Conservation (phyloP, 345 rosid species). For the Rhizophora mangle region DNA sequence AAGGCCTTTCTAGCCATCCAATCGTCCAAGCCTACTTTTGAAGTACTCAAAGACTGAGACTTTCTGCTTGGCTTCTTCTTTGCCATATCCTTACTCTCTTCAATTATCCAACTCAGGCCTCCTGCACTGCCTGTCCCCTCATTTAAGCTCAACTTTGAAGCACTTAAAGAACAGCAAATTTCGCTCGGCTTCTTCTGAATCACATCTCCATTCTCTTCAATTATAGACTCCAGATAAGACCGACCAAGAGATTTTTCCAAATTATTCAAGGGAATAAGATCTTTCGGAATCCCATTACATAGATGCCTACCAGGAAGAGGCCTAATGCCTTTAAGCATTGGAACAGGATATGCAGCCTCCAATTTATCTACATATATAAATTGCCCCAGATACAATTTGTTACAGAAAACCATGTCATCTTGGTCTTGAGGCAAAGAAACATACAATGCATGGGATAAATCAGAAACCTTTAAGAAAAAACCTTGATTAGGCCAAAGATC, state of each 20-base stretch:
- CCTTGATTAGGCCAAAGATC: constrained; percentile 80
- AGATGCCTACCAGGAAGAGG: constrained; percentile 57
- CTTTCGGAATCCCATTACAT: constrained; percentile 42
- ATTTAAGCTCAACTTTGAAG: constrained; percentile 1
- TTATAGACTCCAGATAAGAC: constrained; percentile 25
- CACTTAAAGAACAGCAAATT: constrained; percentile 23
- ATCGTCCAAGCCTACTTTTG: constrained; percentile 12
- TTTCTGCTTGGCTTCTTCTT: constrained; percentile 4
- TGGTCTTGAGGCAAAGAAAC: constrained; percentile 64
- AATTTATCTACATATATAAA: constrained; percentile 48
- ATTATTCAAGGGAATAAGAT: constrained; percentile 45
- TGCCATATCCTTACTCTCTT: constrained; percentile 1
- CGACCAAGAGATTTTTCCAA: constrained; percentile 41
- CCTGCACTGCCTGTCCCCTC: neutral
- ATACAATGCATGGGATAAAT: constrained; percentile 55
- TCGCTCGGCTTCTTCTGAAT: constrained; percentile 21
- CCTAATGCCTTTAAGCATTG: constrained; percentile 54
- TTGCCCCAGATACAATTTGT: constrained; percentile 62
- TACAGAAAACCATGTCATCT: constrained; percentile 55
- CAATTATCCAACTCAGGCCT: neutral
- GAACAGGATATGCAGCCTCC: constrained; percentile 67
- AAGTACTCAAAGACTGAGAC: neutral
- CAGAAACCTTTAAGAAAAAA: constrained; percentile 60
- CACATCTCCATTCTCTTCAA: constrained; percentile 14
- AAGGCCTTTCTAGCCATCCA: neutral